Evolutionary conservation across 495 filamentous ascomycete genomes (phyloP), one percentile per base, ranked within the genome.

Genomic region (Aspergillus incahuasiensis): DNA sequence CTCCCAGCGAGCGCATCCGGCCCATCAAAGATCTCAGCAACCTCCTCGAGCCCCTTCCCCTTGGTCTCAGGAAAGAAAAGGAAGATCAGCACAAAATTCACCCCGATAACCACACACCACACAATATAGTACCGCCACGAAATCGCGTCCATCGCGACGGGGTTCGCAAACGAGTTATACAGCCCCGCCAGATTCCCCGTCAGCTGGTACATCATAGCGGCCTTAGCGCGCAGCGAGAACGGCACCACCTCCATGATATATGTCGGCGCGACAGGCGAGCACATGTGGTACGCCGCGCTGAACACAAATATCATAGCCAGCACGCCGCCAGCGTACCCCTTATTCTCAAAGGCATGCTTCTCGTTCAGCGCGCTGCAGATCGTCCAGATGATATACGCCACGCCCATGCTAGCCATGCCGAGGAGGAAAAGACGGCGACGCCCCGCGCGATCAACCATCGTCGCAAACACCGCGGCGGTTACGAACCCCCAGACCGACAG

Each of bases 1-100:
- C 22, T 28, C 0, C 52, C 52, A 38, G 52, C 28, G 6, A 54
- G 22, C 1, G 52, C 52, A 24, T 46, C 22, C 1, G 25, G 25
- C 18, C 52, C 52, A 25, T 54, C 52, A 45, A 54, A 54, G 16
- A 54, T 54, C 52, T 54, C 52, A n/a, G 52, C 52, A n/a, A 54
- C 52, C 40, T 54, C 52, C 41, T 54, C 52, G 2, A 54, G 16
- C n/a, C 25, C 41, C 41, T 46, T 46, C 13, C 52, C 52, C 28
- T 54, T 54, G 1, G 52, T 54, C 41, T 54, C 52, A 0, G 52
- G 52, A 22, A 54, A 54, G 18, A 54, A 54, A 24, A 54, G 25
- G 28, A 38, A 54, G 8, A 54, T 46, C 12, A 54, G 16, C 1
- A 28, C 35, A 16, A 54, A 45, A n/a, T 54, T 45, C 5, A 54